Evolutionary conservation across 179 eudicot genomes (phyloP).

Genomic region (Patellifolia procumbens): DNA sequence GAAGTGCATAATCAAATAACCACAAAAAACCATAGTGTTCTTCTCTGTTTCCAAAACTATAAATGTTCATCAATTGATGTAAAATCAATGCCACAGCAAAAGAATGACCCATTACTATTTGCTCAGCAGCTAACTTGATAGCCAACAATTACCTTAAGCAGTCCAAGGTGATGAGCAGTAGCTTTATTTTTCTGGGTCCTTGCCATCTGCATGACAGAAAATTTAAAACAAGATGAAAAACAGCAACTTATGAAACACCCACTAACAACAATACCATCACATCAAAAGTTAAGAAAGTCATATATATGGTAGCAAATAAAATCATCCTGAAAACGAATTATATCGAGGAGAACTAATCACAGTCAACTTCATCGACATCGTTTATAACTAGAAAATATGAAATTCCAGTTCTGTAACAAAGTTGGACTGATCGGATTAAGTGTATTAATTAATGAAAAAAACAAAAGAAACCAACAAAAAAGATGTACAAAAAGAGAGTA

Average conservation of each 20-base stretch:
- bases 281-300: background rate
- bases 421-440: background rate
- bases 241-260: background rate
- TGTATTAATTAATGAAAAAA: background rate
- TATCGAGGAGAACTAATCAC: background rate
- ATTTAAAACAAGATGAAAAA: slow-evolving; percentile 9
- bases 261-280: background rate
- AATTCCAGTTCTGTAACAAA: background rate
- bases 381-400: background rate
- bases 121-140: background rate
- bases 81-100: background rate
- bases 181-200: slow-evolving; percentile 97
- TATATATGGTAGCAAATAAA: background rate
- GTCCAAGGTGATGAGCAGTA: slow-evolving; percentile 93
- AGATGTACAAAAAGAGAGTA: background rate
- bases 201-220: slow-evolving; percentile 68
- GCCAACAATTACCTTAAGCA: slow-evolving; percentile 62
- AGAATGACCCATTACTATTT: background rate
- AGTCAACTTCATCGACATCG: background rate
- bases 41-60: background rate
- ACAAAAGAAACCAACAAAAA: background rate
- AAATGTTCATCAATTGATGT: background rate
- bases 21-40: background rate
- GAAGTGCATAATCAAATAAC: background rate
- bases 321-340: background rate